Evolutionary conservation across 208 protist species (phyloP), one percentile per base, ranked within the genome.

Genomic region (Naegleria gruberi): DNA sequence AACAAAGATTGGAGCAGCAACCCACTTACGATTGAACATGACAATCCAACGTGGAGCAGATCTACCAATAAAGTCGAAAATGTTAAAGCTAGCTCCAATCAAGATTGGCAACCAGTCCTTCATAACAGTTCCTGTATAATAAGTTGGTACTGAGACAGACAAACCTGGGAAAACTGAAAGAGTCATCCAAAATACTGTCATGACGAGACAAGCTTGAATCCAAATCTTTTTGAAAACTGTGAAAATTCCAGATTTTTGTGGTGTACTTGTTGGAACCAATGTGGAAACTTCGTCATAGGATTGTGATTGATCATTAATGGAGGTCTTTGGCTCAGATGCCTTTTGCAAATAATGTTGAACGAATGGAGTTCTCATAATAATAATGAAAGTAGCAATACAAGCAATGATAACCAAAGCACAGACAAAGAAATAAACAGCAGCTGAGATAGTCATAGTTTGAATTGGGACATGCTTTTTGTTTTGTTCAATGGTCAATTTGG

Each of bases 41-140:
- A 77, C 37, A 23, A 89, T 44, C 7, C 10, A 89, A n/a, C 41
- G 37, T 46, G 86, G 86, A n/a, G n/a, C 10, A 34, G 40, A 34
- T 77, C 86, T 89, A 37, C 86, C 86, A 45, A 89, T 73, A 77
- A 89, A 73, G 46, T 89, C 86, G 46, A 42, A 42, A 23, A 89
- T 40, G 23, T 77, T 73, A 45, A 89, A 89, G 4, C 37, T 46
- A 0, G 41, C 10, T 41, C 7, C 40, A 7, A 89, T 45, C 3
- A 89, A 15, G 30, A 89, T 45, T 43, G 86, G 47, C 6, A 81
- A 89, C 86, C 86, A 89, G 30, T 77, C 40, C 40, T 15, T 12
- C 86, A 65, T 46, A 12, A 37, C 51, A 19, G 41, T 87, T 65
- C 23, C 40, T 82, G n/a, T n/a, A 17, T 83, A 77, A 8, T 4